Conservation (phyloP, 2,329 filamentous ascomycete species). For the Blastomyces emzantsi region DNA sequence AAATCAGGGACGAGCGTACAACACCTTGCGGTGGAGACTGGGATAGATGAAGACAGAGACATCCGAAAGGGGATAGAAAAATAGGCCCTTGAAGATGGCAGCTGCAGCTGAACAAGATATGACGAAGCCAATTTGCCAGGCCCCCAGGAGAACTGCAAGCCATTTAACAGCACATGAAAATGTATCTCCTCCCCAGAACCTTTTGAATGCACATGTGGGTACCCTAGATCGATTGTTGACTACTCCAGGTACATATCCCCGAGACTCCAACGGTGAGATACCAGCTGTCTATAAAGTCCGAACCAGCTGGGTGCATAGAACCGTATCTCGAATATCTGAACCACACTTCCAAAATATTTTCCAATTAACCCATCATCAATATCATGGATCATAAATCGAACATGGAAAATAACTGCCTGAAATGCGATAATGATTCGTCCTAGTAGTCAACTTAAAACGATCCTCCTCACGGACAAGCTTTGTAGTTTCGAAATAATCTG, state of each 20-base stretch:
- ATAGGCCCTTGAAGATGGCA: neutral
- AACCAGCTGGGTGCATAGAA: neutral
- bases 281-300: neutral
- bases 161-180: slow-evolving; percentile 5
- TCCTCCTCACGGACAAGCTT: neutral
- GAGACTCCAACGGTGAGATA: neutral
- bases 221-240: neutral
- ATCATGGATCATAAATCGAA: neutral
- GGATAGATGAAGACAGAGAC: neutral
- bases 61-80: neutral
- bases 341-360: neutral
- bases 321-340: neutral
- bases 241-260: neutral
- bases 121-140: neutral
- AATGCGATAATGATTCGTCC: neutral
- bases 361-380: neutral
- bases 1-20: slow-evolving; percentile 7
- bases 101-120: neutral
- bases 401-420: neutral
- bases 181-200: neutral
- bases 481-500: neutral
- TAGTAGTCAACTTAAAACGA: neutral
- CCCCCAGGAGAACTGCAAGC: neutral
- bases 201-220: neutral
- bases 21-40: neutral